phyloP scores from a whole-genome alignment of 768 basidiomycete genomes.

The Pleurotus citrinopileatus region DNA sequence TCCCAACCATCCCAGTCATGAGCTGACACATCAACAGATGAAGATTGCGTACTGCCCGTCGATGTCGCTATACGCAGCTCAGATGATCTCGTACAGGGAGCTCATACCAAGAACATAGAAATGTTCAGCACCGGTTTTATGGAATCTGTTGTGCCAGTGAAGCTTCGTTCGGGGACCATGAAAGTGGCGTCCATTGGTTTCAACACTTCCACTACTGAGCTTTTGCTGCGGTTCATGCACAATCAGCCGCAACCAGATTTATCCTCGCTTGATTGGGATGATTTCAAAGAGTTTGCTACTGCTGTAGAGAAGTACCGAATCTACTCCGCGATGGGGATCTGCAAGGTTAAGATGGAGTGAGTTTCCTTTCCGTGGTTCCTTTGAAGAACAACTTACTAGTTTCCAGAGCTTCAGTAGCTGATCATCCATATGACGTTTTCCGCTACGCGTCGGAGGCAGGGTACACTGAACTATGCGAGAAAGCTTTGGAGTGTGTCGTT shows the following conservation, averaged over 20 bases:
- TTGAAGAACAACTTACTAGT: neutral
- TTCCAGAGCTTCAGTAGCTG: neutral
- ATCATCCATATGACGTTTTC: neutral
- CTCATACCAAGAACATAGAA: neutral
- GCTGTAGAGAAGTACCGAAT: conserved; percentile 24
- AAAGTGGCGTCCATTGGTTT: neutral
- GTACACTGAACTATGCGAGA: neutral
- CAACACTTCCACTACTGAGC: neutral
- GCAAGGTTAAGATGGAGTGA: conserved; percentile 18
- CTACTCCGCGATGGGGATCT: conserved; percentile 16
- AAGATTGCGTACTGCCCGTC: neutral
- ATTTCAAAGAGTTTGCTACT: conserved; percentile 13
- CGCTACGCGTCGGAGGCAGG: neutral
- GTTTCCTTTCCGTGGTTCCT: neutral
- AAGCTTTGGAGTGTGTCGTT: neutral
- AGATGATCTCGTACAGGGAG: neutral
- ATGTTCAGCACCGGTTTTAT: neutral
- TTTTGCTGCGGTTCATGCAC: conserved; percentile 18
- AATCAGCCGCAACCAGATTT: conserved; percentile 18
- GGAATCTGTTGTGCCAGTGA: neutral
- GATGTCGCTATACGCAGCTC: neutral
- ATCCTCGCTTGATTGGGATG: conserved; percentile 8
- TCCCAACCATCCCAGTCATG: too few relatives aligned
- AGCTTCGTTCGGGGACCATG: neutral
- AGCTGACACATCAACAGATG: too few relatives aligned